These are phyloP conservation scores for Xylariaceae sp. DNA, from an alignment of 2,329 filamentous ascomycete genomes.

Conservation along the genomic window DNA sequence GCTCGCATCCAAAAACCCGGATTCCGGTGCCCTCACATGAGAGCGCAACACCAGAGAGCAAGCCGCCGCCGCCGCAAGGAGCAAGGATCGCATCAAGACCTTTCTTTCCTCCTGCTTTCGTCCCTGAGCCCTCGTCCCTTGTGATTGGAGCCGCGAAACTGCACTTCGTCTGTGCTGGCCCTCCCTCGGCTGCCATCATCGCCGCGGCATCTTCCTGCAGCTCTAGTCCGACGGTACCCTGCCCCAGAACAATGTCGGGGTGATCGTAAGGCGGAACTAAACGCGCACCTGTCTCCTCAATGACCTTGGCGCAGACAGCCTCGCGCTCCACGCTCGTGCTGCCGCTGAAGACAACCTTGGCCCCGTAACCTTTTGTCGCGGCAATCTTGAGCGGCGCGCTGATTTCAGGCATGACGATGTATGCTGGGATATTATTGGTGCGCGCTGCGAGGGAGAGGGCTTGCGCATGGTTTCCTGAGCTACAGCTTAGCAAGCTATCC, in stretches of 20 bases:
- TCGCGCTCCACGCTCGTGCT: conserved; percentile 78
- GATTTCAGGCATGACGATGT: conserved; percentile 92
- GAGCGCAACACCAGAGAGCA: conserved; percentile 79
- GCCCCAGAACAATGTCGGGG: conserved; percentile 84
- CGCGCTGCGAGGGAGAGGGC: conserved; percentile 81
- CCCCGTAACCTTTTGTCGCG: conserved; percentile 74
- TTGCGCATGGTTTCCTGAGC: conserved; percentile 94
- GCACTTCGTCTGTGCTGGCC: conserved; percentile 3
- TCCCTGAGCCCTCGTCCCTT: neutral
- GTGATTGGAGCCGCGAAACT: conserved; percentile 9
- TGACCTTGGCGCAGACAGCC: conserved; percentile 65
- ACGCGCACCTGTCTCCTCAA: conserved; percentile 67
- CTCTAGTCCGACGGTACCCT: conserved; percentile 86
- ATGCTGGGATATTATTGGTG: conserved; percentile 67
- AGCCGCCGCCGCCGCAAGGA: conserved; percentile 82
- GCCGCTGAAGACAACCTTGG: conserved; percentile 75
- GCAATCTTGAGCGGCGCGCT: conserved; percentile 82
- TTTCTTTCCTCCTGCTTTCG: conserved; percentile 10
- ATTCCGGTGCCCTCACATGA: conserved; percentile 68
- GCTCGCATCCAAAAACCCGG: conserved; percentile 82
- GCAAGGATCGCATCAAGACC: conserved; percentile 69
- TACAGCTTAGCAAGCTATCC: too few relatives aligned
- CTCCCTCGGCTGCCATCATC: conserved; percentile 33
- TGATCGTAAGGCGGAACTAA: conserved; percentile 91
- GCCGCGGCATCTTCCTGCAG: conserved; percentile 67